A percentile compares a stretch with the other conserved stretches of the same genome.
Conservation (phyloP, 2,329 filamentous ascomycete species). For the Neodidymelliopsis sp. region DNA sequence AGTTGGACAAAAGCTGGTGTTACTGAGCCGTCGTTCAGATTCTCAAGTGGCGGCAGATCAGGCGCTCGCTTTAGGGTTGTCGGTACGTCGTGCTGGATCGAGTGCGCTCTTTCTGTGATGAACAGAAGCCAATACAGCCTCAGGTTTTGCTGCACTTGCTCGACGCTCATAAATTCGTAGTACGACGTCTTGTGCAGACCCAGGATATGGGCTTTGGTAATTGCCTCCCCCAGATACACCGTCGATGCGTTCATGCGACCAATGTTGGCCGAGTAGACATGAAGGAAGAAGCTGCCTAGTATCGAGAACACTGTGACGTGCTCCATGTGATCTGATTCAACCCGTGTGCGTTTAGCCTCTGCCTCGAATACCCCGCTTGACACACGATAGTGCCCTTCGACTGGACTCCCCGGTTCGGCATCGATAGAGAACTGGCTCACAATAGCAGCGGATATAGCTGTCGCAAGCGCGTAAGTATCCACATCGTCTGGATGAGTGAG, state of each 20-base stretch:
- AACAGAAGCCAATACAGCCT: constrained; percentile 48
- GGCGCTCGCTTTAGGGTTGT: constrained; percentile 41
- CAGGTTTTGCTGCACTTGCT: constrained; percentile 39
- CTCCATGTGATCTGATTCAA: constrained; percentile 41
- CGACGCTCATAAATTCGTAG: constrained; percentile 35
- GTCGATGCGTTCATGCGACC: constrained; percentile 47
- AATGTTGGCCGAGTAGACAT: constrained; percentile 46
- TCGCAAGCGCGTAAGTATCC: constrained; percentile 43
- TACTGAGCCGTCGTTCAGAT: constrained; percentile 42
- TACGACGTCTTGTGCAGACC: constrained; percentile 38
- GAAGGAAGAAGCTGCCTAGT: constrained; percentile 44
- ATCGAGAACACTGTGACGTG: constrained; percentile 40
- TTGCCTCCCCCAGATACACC: constrained; percentile 42
- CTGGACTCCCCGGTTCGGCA: constrained; percentile 38
- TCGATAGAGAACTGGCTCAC: constrained; percentile 47
- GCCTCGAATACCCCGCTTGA: constrained; percentile 40
- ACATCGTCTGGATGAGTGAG: constrained; percentile 42
- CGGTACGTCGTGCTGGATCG: constrained; percentile 46
- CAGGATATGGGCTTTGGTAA: constrained; percentile 44
- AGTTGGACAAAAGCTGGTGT: constrained; percentile 45
- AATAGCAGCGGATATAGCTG: constrained; percentile 44
- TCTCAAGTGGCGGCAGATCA: constrained; percentile 38
- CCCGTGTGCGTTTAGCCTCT: constrained; percentile 40
- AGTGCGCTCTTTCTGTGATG: constrained; percentile 47
- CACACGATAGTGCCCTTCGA: constrained; percentile 43